Conservation (phyloP, 1,284 basidiomycete species). For the Puccinia hordei region DNA sequence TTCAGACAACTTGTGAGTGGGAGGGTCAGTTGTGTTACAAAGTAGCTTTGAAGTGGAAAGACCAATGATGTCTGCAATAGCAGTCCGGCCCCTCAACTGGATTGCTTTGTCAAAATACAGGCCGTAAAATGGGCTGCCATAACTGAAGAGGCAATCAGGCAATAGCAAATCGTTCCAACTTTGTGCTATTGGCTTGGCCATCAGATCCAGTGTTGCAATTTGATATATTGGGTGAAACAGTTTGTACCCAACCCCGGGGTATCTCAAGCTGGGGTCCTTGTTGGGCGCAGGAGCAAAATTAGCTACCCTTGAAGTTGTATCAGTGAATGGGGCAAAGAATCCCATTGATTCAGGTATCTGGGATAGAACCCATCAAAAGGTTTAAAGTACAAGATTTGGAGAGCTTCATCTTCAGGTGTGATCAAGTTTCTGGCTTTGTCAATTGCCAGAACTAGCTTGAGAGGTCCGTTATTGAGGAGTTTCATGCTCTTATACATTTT, state of each 20-base stretch:
- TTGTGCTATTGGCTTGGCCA: neutral
- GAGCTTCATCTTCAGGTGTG: too few relatives aligned
- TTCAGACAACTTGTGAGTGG: too few relatives aligned
- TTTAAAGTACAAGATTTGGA: neutral
- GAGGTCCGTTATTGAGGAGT: neutral
- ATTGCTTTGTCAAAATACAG: too few relatives aligned
- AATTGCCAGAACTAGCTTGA: neutral
- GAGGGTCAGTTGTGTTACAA: too few relatives aligned
- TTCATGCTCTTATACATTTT: neutral
- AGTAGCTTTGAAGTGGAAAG: too few relatives aligned
- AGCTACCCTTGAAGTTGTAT: neutral
- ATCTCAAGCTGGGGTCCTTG: neutral
- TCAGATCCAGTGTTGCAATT: neutral
- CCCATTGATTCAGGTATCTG: neutral
- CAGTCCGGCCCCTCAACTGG: too few relatives aligned
- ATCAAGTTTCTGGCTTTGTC: neutral
- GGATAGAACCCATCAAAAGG: neutral
- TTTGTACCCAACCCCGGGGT: neutral
- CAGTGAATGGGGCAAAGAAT: neutral
- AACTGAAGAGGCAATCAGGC: neutral
- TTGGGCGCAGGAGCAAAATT: neutral
- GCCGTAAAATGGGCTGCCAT: neutral
- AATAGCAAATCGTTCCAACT: neutral
- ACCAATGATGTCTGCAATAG: too few relatives aligned
- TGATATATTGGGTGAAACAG: neutral